A percentile compares a stretch with the other conserved stretches of the same genome.
These are phyloP conservation scores for Candida suzukii DNA, from an alignment of 805 yeast genomes.

Conservation along the genomic window DNA sequence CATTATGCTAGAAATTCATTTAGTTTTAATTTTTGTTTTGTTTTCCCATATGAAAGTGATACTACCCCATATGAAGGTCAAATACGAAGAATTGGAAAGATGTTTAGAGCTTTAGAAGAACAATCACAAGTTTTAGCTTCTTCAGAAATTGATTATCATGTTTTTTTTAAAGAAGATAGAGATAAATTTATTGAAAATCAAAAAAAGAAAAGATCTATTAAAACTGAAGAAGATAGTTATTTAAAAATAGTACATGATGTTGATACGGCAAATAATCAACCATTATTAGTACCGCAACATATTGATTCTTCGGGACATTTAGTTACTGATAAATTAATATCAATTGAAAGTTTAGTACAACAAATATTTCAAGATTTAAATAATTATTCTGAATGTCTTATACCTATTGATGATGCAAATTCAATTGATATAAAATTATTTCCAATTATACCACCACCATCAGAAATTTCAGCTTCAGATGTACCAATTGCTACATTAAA, in stretches of 20 bases:
- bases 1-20: slow-evolving; percentile 86
- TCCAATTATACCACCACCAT: slow-evolving; percentile 80
- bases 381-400: slow-evolving; percentile 91
- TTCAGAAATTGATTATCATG: slow-evolving; percentile 35
- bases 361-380: slow-evolving; percentile 93
- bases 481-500: slow-evolving; percentile 91
- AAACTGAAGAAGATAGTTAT: slow-evolving; percentile 9
- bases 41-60: slow-evolving; percentile 76
- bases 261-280: slow-evolving; percentile 10
- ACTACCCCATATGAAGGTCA: slow-evolving; percentile 83
- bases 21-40: slow-evolving; percentile 88
- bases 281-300: not conserved
- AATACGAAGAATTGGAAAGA: slow-evolving; percentile 73
- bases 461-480: slow-evolving; percentile 67
- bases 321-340: slow-evolving; percentile 23
- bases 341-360: slow-evolving; percentile 71
- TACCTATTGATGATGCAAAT: slow-evolving; percentile 85
- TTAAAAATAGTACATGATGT: slow-evolving; percentile 23
- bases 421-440: slow-evolving; percentile 91
- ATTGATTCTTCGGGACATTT: slow-evolving; percentile 15
- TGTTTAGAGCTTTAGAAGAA: slow-evolving; percentile 87
- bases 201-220: not conserved
- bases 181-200: not conserved
- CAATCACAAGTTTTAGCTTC: slow-evolving; percentile 71
- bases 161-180: slow-evolving; percentile 30